Percentiles rank a stretch among this genome's conserved stretches.
Evolutionary conservation across 2,329 filamentous ascomycete genomes (phyloP).

Genomic region (Clarireedia monteithiana): DNA sequence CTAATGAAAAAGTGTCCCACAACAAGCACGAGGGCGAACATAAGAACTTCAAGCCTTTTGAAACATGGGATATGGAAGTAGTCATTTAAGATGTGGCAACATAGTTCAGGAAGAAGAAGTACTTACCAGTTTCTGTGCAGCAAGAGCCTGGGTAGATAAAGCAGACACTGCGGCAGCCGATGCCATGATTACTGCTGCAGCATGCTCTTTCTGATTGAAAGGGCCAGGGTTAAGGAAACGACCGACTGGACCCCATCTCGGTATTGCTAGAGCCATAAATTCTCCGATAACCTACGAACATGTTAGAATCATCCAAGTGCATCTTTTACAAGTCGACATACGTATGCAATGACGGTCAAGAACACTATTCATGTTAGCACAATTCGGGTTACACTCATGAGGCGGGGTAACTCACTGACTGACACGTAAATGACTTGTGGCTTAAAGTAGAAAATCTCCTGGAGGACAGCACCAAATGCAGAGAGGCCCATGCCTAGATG

Average conservation of each 20-base stretch:
- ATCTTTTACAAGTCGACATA: conserved; percentile 12
- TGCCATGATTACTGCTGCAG: conserved; percentile 54
- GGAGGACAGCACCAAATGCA: conserved; percentile 33
- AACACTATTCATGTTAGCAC: conserved; percentile 27
- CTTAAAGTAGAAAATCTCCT: conserved; percentile 41
- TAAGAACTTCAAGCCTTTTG: too few species aligned
- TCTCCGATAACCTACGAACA: conserved; percentile 25
- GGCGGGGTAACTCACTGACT: conserved; percentile 17
- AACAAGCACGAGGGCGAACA: too few species aligned
- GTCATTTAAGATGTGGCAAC: too few species aligned
- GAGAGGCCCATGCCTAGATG: conserved; percentile 29
- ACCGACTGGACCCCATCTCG: conserved; percentile 27
- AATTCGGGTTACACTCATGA: neutral
- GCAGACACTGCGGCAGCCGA: conserved; percentile 5
- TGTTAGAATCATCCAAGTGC: conserved; percentile 25
- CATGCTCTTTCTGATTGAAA: conserved; percentile 63
- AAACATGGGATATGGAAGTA: too few species aligned
- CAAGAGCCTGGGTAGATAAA: conserved; percentile 66
- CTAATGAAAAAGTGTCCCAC: too few species aligned
- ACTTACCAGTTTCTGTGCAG: conserved; percentile 48
- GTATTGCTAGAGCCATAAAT: conserved; percentile 31
- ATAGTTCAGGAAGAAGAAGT: too few species aligned
- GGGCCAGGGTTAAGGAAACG: conserved; percentile 56
- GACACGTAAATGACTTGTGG: conserved; percentile 38
- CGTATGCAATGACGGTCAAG: conserved; percentile 36